These are phyloP conservation scores for Lachancea lanzarotensis DNA, from an alignment of 805 yeast genomes.

Conservation along the genomic window DNA sequence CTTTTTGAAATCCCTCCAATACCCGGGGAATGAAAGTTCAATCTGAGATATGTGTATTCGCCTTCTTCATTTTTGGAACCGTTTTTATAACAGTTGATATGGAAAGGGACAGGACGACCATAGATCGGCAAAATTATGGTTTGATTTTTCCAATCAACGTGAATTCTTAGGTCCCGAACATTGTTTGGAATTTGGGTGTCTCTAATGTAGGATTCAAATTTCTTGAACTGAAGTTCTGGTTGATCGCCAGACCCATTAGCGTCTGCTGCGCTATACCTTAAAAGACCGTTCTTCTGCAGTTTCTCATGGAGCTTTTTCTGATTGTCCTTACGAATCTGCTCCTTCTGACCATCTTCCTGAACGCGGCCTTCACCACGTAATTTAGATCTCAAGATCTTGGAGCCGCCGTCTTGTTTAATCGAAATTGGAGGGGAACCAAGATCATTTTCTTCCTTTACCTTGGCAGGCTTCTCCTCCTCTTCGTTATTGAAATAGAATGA, in stretches of 20 bases:
- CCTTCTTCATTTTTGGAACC: slow-evolving; percentile 97
- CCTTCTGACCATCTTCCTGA: slow-evolving; percentile 68
- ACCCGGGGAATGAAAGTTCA: slow-evolving; percentile 93
- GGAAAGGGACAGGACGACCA: slow-evolving; percentile 98
- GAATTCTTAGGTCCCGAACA: slow-evolving; percentile 78
- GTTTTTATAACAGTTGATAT: slow-evolving; percentile 86
- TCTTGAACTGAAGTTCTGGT: slow-evolving; percentile 61
- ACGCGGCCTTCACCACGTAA: slow-evolving; percentile 65
- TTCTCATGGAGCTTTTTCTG: slow-evolving; percentile 80
- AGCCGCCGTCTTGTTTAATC: slow-evolving; percentile 34
- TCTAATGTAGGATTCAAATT: slow-evolving; percentile 88
- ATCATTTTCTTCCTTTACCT: slow-evolving; percentile 36
- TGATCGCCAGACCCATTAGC: slow-evolving; percentile 49
- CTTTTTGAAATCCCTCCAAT: slow-evolving; percentile 62
- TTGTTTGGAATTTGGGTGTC: slow-evolving; percentile 85
- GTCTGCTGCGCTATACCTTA: slow-evolving; percentile 73
- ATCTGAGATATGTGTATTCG: slow-evolving; percentile 81
- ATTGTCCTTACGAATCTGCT: slow-evolving; percentile 71
- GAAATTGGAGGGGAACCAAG: slow-evolving; percentile 26
- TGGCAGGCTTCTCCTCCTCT: slow-evolving; percentile 39
- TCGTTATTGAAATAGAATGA: slow-evolving; percentile 80
- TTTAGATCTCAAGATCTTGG: slow-evolving; percentile 72
- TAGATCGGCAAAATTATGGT: slow-evolving; percentile 84
- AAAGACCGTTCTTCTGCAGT: slow-evolving; percentile 79
- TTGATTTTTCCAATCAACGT: slow-evolving; percentile 81